Base-by-base conservation (phyloP, 2,329 filamentous ascomycete genomes). In the Alternaria burnsii region DNA sequence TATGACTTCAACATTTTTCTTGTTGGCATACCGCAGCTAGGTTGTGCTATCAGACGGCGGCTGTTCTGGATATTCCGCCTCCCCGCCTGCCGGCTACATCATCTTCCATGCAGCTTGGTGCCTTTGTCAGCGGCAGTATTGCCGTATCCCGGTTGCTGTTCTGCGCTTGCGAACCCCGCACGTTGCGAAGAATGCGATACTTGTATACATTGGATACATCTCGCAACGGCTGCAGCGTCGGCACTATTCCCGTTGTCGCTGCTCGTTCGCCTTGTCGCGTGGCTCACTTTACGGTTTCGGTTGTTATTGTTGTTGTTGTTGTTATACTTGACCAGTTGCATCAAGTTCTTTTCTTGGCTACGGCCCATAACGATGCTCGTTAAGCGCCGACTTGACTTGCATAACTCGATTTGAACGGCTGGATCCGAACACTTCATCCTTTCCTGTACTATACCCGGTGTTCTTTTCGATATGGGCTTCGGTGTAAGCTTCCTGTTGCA, bases 131-230 rank as follows among this genome's bases (percentile, higher is more conserved):
- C 55, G 36, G 12, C 43, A 18, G 48, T 32, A n/a, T 41, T 41
- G 11, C 44, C 30, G 52, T 24, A 40, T 24, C 52, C 41, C 55
- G 38, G 36, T 58, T 36, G 34, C 28, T 51, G 18, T 24, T 26
- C 22, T 55, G 57, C 52, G 52, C 57, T 54, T 58, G 44, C 38
- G 38, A 50, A 59, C 57, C 57, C 57, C 57, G 52, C 57, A 55
- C 36, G 28, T 55, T 44, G 30, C 52, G 52, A 55, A 51, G 43
- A 44, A 58, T 53, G 50, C 55, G 34, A 46, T 34, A 18, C 52
- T 38, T 57, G 46, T 24, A 34, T 48, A 24, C 46, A 34, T 22
- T 36, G 46, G 30, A 38, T 38, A 20, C 20, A 50, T 50, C 32
- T 36, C 20, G 30, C 22, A 38, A 36, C 14, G 30, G 32, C 32